Percentiles rank a stretch among this genome's conserved stretches.
Conservation (phyloP, 2,329 filamentous ascomycete species). For the Blumeriella jaapii region DNA sequence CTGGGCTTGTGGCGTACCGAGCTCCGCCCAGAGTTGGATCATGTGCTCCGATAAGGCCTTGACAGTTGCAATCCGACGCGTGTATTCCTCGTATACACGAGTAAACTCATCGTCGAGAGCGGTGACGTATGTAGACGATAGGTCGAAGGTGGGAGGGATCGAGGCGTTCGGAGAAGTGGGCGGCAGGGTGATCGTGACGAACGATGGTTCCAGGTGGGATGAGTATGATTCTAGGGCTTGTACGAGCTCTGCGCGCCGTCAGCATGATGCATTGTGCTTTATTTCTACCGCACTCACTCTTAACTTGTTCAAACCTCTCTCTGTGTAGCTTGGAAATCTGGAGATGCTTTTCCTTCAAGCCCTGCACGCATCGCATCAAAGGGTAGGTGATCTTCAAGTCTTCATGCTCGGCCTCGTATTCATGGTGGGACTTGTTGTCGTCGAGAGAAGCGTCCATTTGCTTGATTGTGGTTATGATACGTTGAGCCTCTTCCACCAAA, state of each 20-base stretch:
- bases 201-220: constrained; percentile 82
- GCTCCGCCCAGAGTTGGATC: constrained; percentile 89
- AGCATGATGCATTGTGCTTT: constrained; percentile 5
- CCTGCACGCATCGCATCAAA: constrained; percentile 65
- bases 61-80: constrained; percentile 65
- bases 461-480: constrained; percentile 71
- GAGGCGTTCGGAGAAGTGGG: constrained; percentile 67
- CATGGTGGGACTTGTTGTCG: constrained; percentile 54
- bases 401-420: constrained; percentile 53
- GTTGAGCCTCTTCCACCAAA: constrained; percentile 80
- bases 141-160: constrained; percentile 74
- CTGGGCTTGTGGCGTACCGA: constrained; percentile 87
- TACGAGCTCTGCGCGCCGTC: constrained; percentile 59
- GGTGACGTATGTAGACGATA: constrained; percentile 82
- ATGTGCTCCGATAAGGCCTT: constrained; percentile 69
- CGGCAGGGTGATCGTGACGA: constrained; percentile 75
- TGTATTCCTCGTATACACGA: constrained; percentile 93
- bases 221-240: constrained; percentile 93
- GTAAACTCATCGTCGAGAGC: constrained; percentile 85
- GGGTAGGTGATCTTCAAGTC: constrained; percentile 73
- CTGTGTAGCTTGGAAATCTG: constrained; percentile 72
- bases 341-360: constrained; percentile 74
- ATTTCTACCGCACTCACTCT: constrained; percentile 49
- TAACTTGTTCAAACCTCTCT: constrained; percentile 90
- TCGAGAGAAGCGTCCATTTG: constrained; percentile 91